Conservation (phyloP, 495 filamentous ascomycete genomes). For the Platismatia glauca region DNA sequence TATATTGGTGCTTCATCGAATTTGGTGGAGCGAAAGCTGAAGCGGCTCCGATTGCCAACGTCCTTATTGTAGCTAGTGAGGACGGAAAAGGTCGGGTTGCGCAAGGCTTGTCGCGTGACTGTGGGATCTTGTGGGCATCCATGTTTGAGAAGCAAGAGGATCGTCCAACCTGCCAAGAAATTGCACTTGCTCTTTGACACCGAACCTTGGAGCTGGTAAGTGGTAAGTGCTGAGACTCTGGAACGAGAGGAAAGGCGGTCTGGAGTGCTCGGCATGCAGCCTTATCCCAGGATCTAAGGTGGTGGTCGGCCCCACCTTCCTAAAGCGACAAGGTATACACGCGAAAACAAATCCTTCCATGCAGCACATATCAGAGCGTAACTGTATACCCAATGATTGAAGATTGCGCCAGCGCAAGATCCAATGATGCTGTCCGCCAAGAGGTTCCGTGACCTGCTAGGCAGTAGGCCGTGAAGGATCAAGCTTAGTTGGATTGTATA, state of each 20-base stretch:
- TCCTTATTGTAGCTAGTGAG: background rate
- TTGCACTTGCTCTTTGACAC: too few relatives aligned
- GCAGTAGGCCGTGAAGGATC: background rate
- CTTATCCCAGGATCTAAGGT: background rate
- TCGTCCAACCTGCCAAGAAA: too few relatives aligned
- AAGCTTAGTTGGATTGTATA: background rate
- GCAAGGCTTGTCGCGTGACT: too few relatives aligned
- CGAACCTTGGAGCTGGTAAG: too few relatives aligned
- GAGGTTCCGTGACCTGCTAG: background rate
- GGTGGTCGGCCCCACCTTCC: background rate
- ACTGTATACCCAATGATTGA: background rate
- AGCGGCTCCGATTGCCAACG: background rate
- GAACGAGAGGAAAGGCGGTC: background rate
- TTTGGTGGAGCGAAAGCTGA: too few relatives aligned
- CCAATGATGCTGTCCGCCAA: background rate
- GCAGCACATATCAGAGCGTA: background rate
- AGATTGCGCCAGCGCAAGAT: background rate
- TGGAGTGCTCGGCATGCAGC: background rate
- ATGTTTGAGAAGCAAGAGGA: too few relatives aligned
- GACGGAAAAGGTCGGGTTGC: too few relatives aligned
- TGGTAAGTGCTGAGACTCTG: background rate
- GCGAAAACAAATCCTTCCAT: background rate
- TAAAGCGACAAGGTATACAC: background rate
- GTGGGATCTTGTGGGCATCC: too few relatives aligned
- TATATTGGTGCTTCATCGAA: background rate